Conservation (phyloP, 2,329 filamentous ascomycete genomes). For the Nigrospora osmanthi region DNA sequence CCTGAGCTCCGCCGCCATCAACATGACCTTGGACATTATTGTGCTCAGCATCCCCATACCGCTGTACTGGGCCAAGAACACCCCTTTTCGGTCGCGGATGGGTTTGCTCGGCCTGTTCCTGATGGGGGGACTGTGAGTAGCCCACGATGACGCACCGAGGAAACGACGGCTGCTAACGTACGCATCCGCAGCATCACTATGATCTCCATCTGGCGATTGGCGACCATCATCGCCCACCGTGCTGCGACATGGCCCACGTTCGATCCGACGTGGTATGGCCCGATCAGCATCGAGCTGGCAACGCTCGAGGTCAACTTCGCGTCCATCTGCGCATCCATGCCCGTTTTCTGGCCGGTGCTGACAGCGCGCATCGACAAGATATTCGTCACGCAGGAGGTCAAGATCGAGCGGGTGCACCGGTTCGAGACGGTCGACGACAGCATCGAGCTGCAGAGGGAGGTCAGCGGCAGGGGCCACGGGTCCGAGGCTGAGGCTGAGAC, state of each 20-base stretch:
- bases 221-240: constrained; percentile 16
- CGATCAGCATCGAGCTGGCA: constrained; percentile 13
- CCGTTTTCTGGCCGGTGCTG: constrained; percentile 23
- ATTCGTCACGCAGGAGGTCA: constrained; percentile 26
- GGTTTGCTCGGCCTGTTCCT: constrained; percentile 9
- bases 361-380: constrained; percentile 18
- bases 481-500: neutral
- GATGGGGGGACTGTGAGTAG: constrained; percentile 10
- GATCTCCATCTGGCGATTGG: constrained; percentile 21
- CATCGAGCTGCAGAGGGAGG: constrained; percentile 1
- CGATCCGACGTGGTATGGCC: constrained; percentile 22
- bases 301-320: constrained; percentile 11
- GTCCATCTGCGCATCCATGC: constrained; percentile 20
- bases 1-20: constrained; percentile 7
- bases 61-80: constrained; percentile 8
- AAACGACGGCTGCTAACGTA: neutral
- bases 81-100: constrained; percentile 6
- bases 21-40: constrained; percentile 12
- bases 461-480: neutral
- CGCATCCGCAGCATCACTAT: constrained; percentile 8
- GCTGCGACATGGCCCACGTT: constrained; percentile 20
- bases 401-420: constrained; percentile 10
- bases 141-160: neutral
- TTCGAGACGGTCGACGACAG: constrained; percentile 8
- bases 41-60: constrained; percentile 13